phyloP scores from a whole-genome alignment of 257 asterid genomes.

The Linderniella brevidens region DNA sequence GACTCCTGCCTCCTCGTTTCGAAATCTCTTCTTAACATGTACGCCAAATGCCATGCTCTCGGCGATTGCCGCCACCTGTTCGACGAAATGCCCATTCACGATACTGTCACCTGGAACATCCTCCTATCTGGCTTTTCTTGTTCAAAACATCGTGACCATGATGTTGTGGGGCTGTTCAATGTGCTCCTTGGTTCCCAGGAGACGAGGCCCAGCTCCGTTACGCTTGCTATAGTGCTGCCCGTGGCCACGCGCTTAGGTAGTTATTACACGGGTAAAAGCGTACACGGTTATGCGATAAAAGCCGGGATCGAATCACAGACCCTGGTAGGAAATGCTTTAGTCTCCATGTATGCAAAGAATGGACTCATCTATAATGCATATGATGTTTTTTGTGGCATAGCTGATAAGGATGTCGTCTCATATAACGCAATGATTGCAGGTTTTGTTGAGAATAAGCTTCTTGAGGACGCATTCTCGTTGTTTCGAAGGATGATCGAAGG shows the following conservation, averaged over 20 bases:
- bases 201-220: conserved; percentile 39
- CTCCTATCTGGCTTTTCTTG: conserved; percentile 52
- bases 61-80: conserved; percentile 45
- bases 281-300: conserved; percentile 46
- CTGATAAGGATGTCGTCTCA: conserved; percentile 60
- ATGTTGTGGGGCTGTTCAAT: conserved; percentile 31
- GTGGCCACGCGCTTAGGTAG: conserved; percentile 31
- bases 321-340: conserved; percentile 61
- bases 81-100: conserved; percentile 20
- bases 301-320: conserved; percentile 51
- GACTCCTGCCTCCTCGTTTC: conserved; percentile 29
- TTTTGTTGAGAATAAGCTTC: conserved; percentile 38
- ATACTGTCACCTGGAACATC: conserved; percentile 68
- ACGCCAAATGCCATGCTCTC: conserved; percentile 55
- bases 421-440: conserved; percentile 82
- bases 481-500: conserved; percentile 41
- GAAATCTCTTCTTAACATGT: conserved; percentile 70
- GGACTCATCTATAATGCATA: conserved; percentile 40
- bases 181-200: conserved; percentile 19
- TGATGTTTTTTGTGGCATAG: conserved; percentile 34
- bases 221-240: conserved; percentile 61
- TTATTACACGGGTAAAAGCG: conserved; percentile 29
- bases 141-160: conserved; percentile 28
- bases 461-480: conserved; percentile 27
- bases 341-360: conserved; percentile 71